Evolutionary conservation across 202 grass and related monocot species (phyloP), one percentile per base, ranked within the genome.

Genomic region (Dendrocalamus latiflorus): DNA sequence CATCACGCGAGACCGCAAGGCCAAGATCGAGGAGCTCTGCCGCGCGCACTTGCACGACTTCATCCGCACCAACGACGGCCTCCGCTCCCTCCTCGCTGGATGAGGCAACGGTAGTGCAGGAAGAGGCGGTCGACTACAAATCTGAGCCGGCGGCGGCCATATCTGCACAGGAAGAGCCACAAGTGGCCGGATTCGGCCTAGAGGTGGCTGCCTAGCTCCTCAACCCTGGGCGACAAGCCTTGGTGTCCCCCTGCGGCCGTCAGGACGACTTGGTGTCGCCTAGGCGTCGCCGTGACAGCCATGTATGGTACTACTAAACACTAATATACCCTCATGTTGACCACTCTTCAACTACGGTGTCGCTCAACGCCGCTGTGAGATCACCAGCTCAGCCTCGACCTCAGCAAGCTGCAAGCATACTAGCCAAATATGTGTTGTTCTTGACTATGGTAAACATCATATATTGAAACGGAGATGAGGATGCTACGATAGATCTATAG

Each of bases 1-100:
- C 39, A 87, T 84, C 49, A 67, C 93, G 12, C 82, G 92, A 42
- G 90, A 90, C 82, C 90, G 92, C 72, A 89, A 98, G 80, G 83
- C 91, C 4, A 89, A 98, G 82, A 98, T 98, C 79, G 91, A 98
- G 77, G 95, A 94, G 70, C 85, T 97, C 59, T 97, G 92, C 30
- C 30, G 30, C 88, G 92, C 90, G 4, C 94, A 97, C 88, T 97
- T 91, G 80, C 93, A 94, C 26, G 95, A 98, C 76, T 98, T 98
- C 74, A 98, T 98, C 78, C 80, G 92, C 69, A 92, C 95, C 26
- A 89, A 93, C 44, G 92, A 98, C 70, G 92, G 95, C 85, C 92
- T 98, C 65, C 93, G 95, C 70, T 98, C 95, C 58, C 92, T 98
- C 17, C 95, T 98, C 38, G 86, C 90, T 55, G 95, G 93, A 33